Percentiles rank a stretch among this genome's conserved stretches.
phyloP scores from a whole-genome alignment of 495 filamentous ascomycete species.

The Rostrohypoxylon terebratum region DNA sequence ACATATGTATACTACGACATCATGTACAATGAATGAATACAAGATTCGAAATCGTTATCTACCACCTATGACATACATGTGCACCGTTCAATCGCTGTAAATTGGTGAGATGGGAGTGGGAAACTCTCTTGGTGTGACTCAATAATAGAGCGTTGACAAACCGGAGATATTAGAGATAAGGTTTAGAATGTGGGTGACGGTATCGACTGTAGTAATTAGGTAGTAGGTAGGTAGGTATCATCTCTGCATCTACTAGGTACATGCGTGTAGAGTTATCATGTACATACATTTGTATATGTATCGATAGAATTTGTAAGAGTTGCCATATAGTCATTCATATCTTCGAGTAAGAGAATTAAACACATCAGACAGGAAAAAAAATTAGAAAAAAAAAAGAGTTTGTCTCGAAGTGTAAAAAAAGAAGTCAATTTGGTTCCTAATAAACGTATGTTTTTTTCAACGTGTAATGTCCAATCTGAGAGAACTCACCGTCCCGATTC shows the following conservation, averaged over 20 bases:
- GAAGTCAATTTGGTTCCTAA: constrained; percentile 31
- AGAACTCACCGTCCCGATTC: constrained; percentile 15
- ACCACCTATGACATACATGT: constrained; percentile 10
- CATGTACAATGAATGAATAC: neutral
- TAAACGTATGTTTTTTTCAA: constrained; percentile 39
- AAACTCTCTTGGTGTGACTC: constrained; percentile 1
- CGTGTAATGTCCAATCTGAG: constrained; percentile 26
- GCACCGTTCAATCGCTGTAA: neutral
- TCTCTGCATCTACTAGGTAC: too few relatives aligned
- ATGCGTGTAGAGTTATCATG: too few relatives aligned
- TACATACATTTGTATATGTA: too few relatives aligned
- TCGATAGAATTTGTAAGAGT: constrained; percentile 5
- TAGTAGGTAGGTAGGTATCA: too few relatives aligned
- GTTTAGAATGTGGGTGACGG: constrained; percentile 37
- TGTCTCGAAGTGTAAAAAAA: constrained; percentile 9
- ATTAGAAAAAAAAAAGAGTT: neutral
- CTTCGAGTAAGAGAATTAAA: neutral
- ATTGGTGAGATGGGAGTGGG: neutral
- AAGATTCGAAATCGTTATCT: constrained; percentile 36
- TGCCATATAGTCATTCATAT: too few relatives aligned
- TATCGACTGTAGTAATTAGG: constrained; percentile 17
- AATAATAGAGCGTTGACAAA: constrained; percentile 17
- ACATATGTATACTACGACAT: constrained; percentile 3
- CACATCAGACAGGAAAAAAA: neutral
- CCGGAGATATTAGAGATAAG: constrained; percentile 38